phyloP scores from a whole-genome alignment of 2,329 filamentous ascomycete species.

The Gnomoniopsis smithogilvyi region DNA sequence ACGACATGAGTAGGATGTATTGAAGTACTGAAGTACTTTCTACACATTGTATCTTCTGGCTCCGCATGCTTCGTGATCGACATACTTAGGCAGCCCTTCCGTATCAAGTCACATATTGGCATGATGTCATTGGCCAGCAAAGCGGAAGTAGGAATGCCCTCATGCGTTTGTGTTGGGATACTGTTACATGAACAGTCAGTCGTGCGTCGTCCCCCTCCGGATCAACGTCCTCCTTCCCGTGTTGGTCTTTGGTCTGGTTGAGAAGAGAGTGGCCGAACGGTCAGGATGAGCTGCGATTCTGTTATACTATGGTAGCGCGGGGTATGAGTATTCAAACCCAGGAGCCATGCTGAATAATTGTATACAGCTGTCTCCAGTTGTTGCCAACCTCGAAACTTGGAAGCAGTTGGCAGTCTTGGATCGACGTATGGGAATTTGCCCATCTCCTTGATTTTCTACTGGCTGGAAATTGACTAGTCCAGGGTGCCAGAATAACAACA shows the following conservation, averaged over 20 bases:
- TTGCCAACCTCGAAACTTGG: slow-evolving; percentile 1
- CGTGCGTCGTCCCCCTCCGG: neutral
- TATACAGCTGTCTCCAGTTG: too few species aligned
- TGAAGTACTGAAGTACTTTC: too few species aligned
- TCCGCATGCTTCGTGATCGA: slow-evolving; percentile 15
- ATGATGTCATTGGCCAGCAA: slow-evolving; percentile 25
- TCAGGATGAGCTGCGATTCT: neutral
- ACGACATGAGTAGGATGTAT: too few species aligned
- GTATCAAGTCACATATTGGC: slow-evolving; percentile 14
- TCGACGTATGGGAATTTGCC: slow-evolving; percentile 2
- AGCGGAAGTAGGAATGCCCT: slow-evolving; percentile 5
- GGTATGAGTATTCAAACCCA: neutral
- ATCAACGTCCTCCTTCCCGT: neutral
- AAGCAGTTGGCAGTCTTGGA: slow-evolving; percentile 11
- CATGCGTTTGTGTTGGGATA: neutral
- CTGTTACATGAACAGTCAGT: neutral
- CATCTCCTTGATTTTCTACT: neutral
- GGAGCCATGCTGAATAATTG: neutral
- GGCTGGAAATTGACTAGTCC: neutral
- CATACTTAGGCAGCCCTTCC: slow-evolving; percentile 1
- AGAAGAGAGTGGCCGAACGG: neutral
- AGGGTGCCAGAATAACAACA: neutral
- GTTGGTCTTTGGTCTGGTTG: neutral
- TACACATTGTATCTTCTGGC: neutral
- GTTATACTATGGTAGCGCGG: too few species aligned